These are phyloP conservation scores for Boletus fagicola DNA, from an alignment of 768 basidiomycete species.

Conservation along the genomic window DNA sequence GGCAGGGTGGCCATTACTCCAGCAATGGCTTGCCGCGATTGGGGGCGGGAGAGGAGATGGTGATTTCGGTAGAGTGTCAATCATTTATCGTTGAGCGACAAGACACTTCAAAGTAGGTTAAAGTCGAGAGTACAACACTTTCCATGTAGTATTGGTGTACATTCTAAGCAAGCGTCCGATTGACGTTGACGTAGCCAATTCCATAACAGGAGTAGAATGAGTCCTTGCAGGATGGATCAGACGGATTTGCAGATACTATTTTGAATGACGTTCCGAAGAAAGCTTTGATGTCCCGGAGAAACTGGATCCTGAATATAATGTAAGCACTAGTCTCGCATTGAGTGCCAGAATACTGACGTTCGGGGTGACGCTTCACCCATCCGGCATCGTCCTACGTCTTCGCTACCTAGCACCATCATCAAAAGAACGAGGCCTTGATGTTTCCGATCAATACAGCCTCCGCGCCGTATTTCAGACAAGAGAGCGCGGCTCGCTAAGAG, in stretches of 20 bases:
- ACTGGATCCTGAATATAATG: slow-evolving; percentile 70
- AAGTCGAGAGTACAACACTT: not conserved
- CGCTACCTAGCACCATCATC: slow-evolving; percentile 95
- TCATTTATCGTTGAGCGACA: slow-evolving; percentile 66
- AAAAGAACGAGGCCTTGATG: slow-evolving; percentile 85
- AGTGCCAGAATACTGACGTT: slow-evolving; percentile 56
- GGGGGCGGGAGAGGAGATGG: slow-evolving; percentile 63
- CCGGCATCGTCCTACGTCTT: slow-evolving; percentile 88
- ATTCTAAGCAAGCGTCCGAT: slow-evolving; percentile 64
- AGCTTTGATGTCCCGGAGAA: slow-evolving; percentile 74
- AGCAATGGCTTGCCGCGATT: slow-evolving; percentile 62
- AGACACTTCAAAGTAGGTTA: not conserved
- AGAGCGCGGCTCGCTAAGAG: slow-evolving; percentile 76
- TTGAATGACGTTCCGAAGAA: slow-evolving; percentile 96
- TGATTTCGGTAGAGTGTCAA: slow-evolving; percentile 71
- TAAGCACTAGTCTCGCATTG: slow-evolving; percentile 1
- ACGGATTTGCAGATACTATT: slow-evolving; percentile 60
- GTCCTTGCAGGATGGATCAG: slow-evolving; percentile 52
- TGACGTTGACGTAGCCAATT: slow-evolving; percentile 87
- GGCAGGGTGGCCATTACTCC: slow-evolving; percentile 78
- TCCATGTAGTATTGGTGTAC: slow-evolving; percentile 1
- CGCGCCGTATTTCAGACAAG: slow-evolving; percentile 71
- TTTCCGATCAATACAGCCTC: slow-evolving; percentile 88
- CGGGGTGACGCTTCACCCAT: slow-evolving; percentile 81
- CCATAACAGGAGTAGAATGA: slow-evolving; percentile 89